Evolutionary conservation across 1,139 yeast genomes (phyloP).

Genomic region (Diutina neorugosa): DNA sequence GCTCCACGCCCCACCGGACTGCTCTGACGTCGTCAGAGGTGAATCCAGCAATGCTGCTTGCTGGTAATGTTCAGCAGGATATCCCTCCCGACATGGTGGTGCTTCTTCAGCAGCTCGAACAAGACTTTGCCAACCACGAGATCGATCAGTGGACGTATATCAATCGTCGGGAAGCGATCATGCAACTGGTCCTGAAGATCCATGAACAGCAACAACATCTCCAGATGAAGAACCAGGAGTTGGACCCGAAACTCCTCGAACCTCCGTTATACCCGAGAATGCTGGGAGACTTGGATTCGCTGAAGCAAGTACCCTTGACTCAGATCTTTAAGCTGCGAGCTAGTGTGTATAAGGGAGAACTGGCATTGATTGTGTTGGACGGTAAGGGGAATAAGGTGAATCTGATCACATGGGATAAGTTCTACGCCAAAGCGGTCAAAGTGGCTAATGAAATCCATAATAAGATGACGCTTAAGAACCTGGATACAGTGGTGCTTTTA

Average conservation of each 20-base stretch:
- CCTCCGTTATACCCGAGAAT: slow-evolving; percentile 52
- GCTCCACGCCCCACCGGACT: background rate
- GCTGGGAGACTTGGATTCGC: slow-evolving; percentile 13
- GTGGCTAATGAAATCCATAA: slow-evolving; percentile 81
- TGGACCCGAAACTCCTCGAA: slow-evolving; percentile 32
- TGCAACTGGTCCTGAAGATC: slow-evolving; percentile 24
- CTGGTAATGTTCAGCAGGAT: slow-evolving; percentile 11
- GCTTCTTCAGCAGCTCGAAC: slow-evolving; percentile 30
- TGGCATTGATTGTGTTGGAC: slow-evolving; percentile 66
- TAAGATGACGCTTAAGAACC: slow-evolving; percentile 54
- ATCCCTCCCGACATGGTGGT: slow-evolving; percentile 38
- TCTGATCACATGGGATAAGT: slow-evolving; percentile 80
- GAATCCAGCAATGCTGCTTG: slow-evolving; percentile 2
- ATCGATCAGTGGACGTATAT: slow-evolving; percentile 41
- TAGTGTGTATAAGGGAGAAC: slow-evolving; percentile 46
- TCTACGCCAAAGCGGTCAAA: slow-evolving; percentile 72
- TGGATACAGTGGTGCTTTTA: slow-evolving; percentile 74
- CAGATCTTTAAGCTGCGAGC: slow-evolving; percentile 67
- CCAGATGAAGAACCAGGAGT: slow-evolving; percentile 11
- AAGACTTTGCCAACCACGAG: slow-evolving; percentile 28
- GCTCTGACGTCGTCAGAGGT: background rate
- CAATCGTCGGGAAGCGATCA: slow-evolving; percentile 33
- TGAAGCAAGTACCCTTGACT: slow-evolving; percentile 25
- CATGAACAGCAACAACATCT: slow-evolving; percentile 23
- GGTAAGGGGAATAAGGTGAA: slow-evolving; percentile 69